These are phyloP conservation scores for Retiboletus flavoniger DNA, from an alignment of 1,284 basidiomycete species.

Conservation along the genomic window DNA sequence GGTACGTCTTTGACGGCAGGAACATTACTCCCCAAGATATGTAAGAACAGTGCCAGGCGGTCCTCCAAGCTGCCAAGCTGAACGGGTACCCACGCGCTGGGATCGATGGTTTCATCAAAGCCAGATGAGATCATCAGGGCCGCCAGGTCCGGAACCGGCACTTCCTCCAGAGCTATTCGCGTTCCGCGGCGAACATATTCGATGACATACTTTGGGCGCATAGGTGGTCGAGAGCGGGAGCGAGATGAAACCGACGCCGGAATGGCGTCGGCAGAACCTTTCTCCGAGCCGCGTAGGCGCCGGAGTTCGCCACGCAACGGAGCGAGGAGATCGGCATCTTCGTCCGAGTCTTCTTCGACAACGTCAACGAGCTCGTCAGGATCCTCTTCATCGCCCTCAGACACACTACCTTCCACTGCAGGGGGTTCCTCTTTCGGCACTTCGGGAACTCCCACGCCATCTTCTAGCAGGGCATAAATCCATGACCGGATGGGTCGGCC, in stretches of 20 bases:
- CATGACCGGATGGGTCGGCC: constrained; percentile 62
- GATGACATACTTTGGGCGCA: constrained; percentile 44
- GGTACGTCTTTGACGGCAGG: constrained; percentile 47
- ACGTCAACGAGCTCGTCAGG: constrained; percentile 63
- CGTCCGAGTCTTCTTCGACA: constrained; percentile 43
- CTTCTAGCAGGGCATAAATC: constrained; percentile 68
- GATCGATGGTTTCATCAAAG: constrained; percentile 28
- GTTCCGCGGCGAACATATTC: constrained; percentile 77
- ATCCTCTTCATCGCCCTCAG: constrained; percentile 32
- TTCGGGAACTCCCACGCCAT: constrained; percentile 58
- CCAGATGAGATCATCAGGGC: constrained; percentile 46
- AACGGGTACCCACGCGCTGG: constrained; percentile 36
- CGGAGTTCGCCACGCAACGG: constrained; percentile 67
- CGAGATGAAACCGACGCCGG: constrained; percentile 36
- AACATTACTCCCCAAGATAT: constrained; percentile 56
- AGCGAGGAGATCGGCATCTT: constrained; percentile 53
- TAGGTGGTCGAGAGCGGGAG: constrained; percentile 29
- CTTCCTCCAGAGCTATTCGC: constrained; percentile 58
- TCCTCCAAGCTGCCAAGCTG: constrained; percentile 50
- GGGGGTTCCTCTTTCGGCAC: constrained; percentile 19
- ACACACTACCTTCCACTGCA: constrained; percentile 13
- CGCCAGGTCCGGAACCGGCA: constrained; percentile 49
- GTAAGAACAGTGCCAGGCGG: constrained; percentile 58
- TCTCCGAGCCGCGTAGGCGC: constrained; percentile 46
- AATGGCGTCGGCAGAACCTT: constrained; percentile 12